Evolutionary conservation across 140 eudicot species (phyloP).

Genomic region (Bidens hawaiensis): DNA sequence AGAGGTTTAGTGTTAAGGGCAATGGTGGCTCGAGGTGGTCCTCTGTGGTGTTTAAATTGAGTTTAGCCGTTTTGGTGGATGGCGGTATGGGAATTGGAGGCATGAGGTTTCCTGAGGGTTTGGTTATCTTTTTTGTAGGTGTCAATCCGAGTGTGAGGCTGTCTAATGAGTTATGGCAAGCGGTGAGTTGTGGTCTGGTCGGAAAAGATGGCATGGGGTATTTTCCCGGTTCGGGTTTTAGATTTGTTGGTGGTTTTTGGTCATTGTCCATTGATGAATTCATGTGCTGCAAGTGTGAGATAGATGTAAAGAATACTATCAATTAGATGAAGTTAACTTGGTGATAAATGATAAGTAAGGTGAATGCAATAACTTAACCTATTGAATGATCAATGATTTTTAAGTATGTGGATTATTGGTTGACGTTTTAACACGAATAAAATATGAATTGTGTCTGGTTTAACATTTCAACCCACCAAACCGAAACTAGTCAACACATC

Average conservation of each 20-base stretch:
- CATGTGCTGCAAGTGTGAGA: constrained; percentile 39
- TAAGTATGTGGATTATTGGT: too few relatives aligned
- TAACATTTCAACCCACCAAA: too few relatives aligned
- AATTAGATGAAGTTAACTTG: background rate
- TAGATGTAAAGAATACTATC: background rate
- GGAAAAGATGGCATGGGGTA: constrained; percentile 28
- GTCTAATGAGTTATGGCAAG: constrained; percentile 25
- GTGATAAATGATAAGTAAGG: background rate
- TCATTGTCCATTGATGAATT: constrained; percentile 37
- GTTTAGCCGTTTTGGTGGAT: constrained; percentile 69
- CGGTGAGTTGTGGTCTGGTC: constrained; percentile 16
- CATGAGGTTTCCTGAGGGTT: constrained; percentile 15
- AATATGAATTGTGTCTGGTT: too few relatives aligned
- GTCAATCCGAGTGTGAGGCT: constrained; percentile 34
- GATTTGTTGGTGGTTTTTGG: too few relatives aligned
- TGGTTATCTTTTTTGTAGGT: constrained; percentile 10
- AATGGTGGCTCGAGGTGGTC: constrained; percentile 21
- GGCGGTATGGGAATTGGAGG: constrained; percentile 80
- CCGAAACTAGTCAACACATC: too few relatives aligned
- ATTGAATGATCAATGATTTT: too few relatives aligned
- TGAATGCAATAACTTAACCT: too few relatives aligned
- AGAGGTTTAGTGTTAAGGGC: constrained; percentile 54
- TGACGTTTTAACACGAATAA: too few relatives aligned
- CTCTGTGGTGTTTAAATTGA: constrained; percentile 43
- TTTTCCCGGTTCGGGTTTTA: constrained; percentile 24